These are phyloP conservation scores for Colletotrichum higginsianum DNA, from an alignment of 2,329 filamentous ascomycete species.

Conservation along the genomic window DNA sequence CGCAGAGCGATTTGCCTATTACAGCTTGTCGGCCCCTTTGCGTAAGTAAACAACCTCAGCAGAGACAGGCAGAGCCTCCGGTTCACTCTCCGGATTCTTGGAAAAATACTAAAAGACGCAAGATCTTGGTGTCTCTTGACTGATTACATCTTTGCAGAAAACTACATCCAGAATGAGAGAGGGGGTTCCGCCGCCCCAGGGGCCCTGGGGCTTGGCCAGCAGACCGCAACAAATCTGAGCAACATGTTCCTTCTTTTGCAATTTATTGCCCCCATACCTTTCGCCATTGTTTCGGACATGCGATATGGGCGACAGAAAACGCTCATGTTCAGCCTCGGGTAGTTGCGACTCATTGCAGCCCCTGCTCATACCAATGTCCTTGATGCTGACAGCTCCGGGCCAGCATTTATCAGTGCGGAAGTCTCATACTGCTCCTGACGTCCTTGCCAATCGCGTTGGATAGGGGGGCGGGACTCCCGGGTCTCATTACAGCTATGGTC, in stretches of 20 bases:
- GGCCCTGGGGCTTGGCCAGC: constrained; percentile 65
- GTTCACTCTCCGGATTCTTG: too few relatives aligned
- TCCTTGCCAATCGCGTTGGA: neutral
- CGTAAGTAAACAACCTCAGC: constrained; percentile 2
- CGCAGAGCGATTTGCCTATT: constrained; percentile 36
- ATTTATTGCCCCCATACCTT: constrained; percentile 69
- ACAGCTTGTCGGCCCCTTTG: constrained; percentile 30
- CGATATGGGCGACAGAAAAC: constrained; percentile 75
- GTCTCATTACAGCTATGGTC: neutral
- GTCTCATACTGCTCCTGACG: neutral
- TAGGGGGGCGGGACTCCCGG: neutral
- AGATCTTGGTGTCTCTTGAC: neutral
- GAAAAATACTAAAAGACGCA: neutral
- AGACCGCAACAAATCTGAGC: constrained; percentile 61
- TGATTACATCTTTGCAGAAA: constrained; percentile 48
- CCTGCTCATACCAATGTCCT: neutral
- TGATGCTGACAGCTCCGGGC: neutral
- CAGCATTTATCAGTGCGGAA: neutral
- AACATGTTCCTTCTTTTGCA: constrained; percentile 63
- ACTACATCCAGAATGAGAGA: constrained; percentile 58
- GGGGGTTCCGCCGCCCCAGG: constrained; percentile 57
- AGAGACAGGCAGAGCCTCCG: too few relatives aligned
- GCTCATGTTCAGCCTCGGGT: constrained; percentile 60
- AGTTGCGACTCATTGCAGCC: neutral
- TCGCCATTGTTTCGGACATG: constrained; percentile 72